phyloP scores from a whole-genome alignment of 495 filamentous ascomycete species.

The Sordaria brevicollis region DNA sequence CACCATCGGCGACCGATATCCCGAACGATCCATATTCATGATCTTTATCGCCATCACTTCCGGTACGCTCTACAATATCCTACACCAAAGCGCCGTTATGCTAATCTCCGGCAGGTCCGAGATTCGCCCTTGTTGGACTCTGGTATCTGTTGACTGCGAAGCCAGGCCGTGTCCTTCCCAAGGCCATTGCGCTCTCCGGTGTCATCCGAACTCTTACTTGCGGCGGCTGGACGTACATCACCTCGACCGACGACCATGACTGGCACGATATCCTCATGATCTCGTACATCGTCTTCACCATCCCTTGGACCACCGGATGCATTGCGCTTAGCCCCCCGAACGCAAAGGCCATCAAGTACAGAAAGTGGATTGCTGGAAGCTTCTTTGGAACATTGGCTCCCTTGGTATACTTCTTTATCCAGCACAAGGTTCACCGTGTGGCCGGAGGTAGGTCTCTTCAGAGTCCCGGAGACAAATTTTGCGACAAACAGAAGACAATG shows the following conservation, averaged over 20 bases:
- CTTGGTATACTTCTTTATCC: constrained; percentile 94
- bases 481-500: background rate
- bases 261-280: constrained; percentile 99
- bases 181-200: constrained; percentile 70
- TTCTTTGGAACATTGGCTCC: constrained; percentile 91
- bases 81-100: background rate
- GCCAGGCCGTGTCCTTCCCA: constrained; percentile 64
- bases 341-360: constrained; percentile 70
- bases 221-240: constrained; percentile 98
- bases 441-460: constrained; percentile 63
- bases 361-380: constrained; percentile 69
- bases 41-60: constrained; percentile 95
- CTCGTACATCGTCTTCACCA: constrained; percentile 84
- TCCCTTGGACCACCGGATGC: constrained; percentile 93
- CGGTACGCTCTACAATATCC: constrained; percentile 34
- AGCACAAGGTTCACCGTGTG: constrained; percentile 94
- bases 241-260: constrained; percentile 94
- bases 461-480: background rate
- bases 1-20: constrained; percentile 97
- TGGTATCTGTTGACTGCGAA: constrained; percentile 85
- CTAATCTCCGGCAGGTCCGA: constrained; percentile 48
- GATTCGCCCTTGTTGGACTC: constrained; percentile 82
- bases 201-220: constrained; percentile 86
- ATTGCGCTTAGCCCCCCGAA: constrained; percentile 84
- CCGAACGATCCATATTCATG: constrained; percentile 93